Base-by-base conservation (phyloP, 2,329 filamentous ascomycete genomes). In the Cytospora paraplurivora region DNA sequence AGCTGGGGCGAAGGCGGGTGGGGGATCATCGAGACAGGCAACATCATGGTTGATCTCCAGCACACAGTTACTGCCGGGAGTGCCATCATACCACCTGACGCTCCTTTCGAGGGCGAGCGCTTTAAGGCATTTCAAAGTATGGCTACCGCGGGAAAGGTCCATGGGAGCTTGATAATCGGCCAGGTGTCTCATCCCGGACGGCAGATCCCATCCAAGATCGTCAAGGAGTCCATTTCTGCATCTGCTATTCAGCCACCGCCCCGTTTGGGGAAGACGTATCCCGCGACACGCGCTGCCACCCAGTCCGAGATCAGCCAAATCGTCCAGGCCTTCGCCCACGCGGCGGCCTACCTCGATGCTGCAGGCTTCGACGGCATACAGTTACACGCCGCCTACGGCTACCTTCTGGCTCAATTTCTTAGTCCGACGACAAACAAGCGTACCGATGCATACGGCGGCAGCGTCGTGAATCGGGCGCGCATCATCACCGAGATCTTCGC, bases 181-280 rank as follows among this genome's bases (percentile, higher is more conserved):
- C 87, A 90, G 69, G 78, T 90, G 58, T 81, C 77, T 56, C 87
- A 90, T 69, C 84, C 86, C 0, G 87, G 87, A 6, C 78, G 86
- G 0, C 85, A 88, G 68, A 71, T 76, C 3, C 62, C 67, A 13
- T 70, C 70, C 1, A 68, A 64, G 2, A 66, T 78, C 51, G 72
- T 74, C 55, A 69, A 71, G 44, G 67, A 76, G 47, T 76, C 78
- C 5, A 75, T 81, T 55, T 79, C 78, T 10, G 73, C 79, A 0
- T 77, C 74, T 21, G 77, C 76, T 33, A 68, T 79, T 1, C 74
- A 74, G 52, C 71, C 76, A 7, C 63, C 64, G 37, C 70, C 68
- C 4, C 69, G 67, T 34, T 57, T 70, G 64, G 71, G 72, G 5
- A 67, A 69, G 66, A 68, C 60, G 8, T 79, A 76, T 65, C 82